A percentile compares a stretch with the other conserved stretches of the same genome.
Conservation (phyloP, 192 early-diverging fungal species). For the Coemansia javaensis region DNA sequence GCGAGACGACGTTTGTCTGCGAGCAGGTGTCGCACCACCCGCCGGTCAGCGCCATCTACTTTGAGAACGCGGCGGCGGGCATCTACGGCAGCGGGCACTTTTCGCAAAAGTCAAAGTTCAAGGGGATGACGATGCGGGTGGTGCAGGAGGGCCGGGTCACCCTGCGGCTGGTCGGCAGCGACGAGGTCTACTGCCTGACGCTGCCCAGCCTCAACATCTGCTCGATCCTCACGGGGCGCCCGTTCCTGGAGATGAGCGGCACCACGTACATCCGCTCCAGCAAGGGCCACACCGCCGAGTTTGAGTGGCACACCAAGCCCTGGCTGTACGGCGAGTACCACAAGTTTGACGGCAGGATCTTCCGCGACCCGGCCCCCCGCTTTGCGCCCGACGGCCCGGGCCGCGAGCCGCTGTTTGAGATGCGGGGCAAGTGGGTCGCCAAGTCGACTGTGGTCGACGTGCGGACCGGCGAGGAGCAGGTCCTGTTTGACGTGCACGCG, state of each 20-base stretch:
- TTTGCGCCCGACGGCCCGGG: slow-evolving; percentile 16
- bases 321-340: slow-evolving; percentile 79
- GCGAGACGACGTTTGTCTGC: slow-evolving; percentile 54
- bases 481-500: slow-evolving; percentile 59
- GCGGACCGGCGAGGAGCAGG: slow-evolving; percentile 44
- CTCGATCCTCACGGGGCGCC: slow-evolving; percentile 64
- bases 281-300: slow-evolving; percentile 53
- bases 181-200: slow-evolving; percentile 67
- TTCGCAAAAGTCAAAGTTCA: slow-evolving; percentile 63
- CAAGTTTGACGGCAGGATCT: slow-evolving; percentile 62
- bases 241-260: slow-evolving; percentile 62
- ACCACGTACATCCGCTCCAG: slow-evolving; percentile 55
- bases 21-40: slow-evolving; percentile 74
- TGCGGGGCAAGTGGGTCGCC: slow-evolving; percentile 68
- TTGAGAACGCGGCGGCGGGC: slow-evolving; percentile 58
- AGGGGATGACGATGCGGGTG: slow-evolving; percentile 68
- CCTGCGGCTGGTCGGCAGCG: slow-evolving; percentile 56
- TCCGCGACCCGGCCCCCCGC: slow-evolving; percentile 22
- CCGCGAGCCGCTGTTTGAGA: slow-evolving; percentile 34
- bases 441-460: slow-evolving; percentile 56
- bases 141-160: slow-evolving; percentile 73
- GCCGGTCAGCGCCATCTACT: slow-evolving; percentile 63
- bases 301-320: slow-evolving; percentile 70
- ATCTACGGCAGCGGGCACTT: slow-evolving; percentile 60
- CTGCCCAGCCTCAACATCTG: slow-evolving; percentile 70